Base-by-base conservation (phyloP, 2,329 filamentous ascomycete species). In the Metarhizium sp. region DNA sequence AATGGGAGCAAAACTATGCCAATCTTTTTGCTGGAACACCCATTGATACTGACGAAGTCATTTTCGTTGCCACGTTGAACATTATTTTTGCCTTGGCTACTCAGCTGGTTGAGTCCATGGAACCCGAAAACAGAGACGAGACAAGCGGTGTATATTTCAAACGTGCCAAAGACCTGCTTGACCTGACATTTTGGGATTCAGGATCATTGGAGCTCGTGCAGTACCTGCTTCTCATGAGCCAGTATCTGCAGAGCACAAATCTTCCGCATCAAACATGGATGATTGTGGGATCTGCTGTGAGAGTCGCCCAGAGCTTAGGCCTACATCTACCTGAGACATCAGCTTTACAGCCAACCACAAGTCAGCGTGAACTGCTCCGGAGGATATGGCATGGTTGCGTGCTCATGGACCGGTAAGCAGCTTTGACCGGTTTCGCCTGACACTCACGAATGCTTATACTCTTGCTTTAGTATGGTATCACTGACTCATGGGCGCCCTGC, bases 211-310 rank as follows among this genome's bases (percentile, higher is more conserved):
- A 72, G 47, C 55, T 75, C 1, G 72, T 78, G 1, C 76, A 78
- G 58, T 77, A 72, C 48, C 62, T 78, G 1, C 61, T 79, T 0
- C 63, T 78, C 5, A 75, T 75, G 57, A 73, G 72, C 11, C 75
- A 77, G 48, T 78, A 78, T 56, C 62, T 78, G 0, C 76, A 78
- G 47, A 75, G 76, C 49, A 78, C 76, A 0, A 71, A 75, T 13
- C 71, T 71, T 6, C 71, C 73, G 0, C 73, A 78, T 56, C 72
- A 76, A 55, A 77, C 74, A 1, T 79, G 76, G 76, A 76, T 78
- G 63, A 69, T 75, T 4, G 72, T 75, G 0, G 75, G 75, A 0
- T 65, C 73, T 4, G 75, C 75, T 0, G 70, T 78, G 16, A 67
- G 75, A 1, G 76, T 72, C 16, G 76, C 76, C 0, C 74, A 78